A percentile compares a stretch with the other conserved stretches of the same genome.
These are phyloP conservation scores for Coemansia sp. DNA, from an alignment of 192 early-diverging fungal genomes.

Conservation along the genomic window DNA sequence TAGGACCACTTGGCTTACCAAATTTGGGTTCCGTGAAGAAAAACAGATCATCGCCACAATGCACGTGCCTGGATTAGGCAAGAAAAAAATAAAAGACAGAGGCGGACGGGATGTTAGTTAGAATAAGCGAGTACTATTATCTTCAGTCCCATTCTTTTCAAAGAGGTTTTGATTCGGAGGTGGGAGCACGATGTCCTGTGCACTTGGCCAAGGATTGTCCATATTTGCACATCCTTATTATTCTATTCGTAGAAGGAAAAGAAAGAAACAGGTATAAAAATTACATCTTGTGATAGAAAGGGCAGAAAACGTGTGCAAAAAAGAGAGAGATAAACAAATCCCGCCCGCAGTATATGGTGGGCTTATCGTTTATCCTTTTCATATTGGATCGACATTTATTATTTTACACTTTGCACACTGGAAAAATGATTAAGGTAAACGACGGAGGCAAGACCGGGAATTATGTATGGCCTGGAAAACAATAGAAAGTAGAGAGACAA, in stretches of 20 bases:
- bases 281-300: too few species aligned
- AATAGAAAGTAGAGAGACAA: background rate
- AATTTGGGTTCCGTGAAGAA: background rate
- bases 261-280: too few species aligned
- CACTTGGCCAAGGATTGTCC: background rate
- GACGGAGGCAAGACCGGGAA: background rate
- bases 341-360: too few species aligned
- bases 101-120: background rate
- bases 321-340: too few species aligned
- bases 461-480: background rate
- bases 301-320: too few species aligned
- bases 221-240: background rate
- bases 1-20: background rate
- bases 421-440: background rate
- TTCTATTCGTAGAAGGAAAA: background rate
- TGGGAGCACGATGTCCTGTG: background rate
- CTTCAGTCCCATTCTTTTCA: background rate
- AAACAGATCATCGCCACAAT: background rate
- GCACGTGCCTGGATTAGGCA: conserved; percentile 3
- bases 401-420: background rate
- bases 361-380: background rate
- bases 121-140: background rate
- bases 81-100: background rate
- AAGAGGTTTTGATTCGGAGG: background rate
- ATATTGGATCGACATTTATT: background rate